A percentile compares a stretch with the other conserved stretches of the same genome.
Evolutionary conservation across 2,329 filamentous ascomycete genomes (phyloP).

Genomic region (Tolypocladium guangdongense): DNA sequence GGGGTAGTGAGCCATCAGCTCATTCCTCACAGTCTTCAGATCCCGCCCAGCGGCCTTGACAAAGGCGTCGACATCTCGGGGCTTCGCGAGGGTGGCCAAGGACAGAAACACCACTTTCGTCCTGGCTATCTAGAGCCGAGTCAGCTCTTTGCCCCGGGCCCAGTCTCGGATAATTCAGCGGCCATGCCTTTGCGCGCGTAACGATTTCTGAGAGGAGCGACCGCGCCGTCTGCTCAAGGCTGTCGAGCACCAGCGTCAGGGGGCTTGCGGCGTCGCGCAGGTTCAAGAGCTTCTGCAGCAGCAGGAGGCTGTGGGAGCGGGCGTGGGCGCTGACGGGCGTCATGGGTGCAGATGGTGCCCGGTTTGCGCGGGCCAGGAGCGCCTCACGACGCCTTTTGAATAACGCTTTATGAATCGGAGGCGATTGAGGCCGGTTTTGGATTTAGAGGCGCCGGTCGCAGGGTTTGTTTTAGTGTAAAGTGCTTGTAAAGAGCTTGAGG

Average conservation of each 20-base stretch:
- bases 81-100: constrained; percentile 60
- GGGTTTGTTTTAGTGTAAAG: background rate
- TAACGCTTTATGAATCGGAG: background rate
- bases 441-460: background rate
- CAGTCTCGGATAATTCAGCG: constrained; percentile 5
- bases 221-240: constrained; percentile 66
- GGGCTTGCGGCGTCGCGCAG: constrained; percentile 72
- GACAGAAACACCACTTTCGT: constrained; percentile 66
- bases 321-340: constrained; percentile 53
- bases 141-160: background rate
- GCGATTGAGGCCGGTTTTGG: background rate
- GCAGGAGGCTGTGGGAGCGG: constrained; percentile 71
- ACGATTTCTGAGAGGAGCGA: constrained; percentile 66
- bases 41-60: constrained; percentile 52
- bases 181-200: constrained; percentile 55
- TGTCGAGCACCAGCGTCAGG: constrained; percentile 77
- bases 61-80: constrained; percentile 54
- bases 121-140: constrained; percentile 39
- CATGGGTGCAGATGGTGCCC: constrained; percentile 26
- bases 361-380: background rate
- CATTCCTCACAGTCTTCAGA: constrained; percentile 43
- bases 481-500: background rate
- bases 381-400: background rate
- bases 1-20: constrained; percentile 44
- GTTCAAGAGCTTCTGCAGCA: constrained; percentile 73